Conservation (phyloP, 2,329 filamentous ascomycete species). For the Penicillium occitanis region DNA sequence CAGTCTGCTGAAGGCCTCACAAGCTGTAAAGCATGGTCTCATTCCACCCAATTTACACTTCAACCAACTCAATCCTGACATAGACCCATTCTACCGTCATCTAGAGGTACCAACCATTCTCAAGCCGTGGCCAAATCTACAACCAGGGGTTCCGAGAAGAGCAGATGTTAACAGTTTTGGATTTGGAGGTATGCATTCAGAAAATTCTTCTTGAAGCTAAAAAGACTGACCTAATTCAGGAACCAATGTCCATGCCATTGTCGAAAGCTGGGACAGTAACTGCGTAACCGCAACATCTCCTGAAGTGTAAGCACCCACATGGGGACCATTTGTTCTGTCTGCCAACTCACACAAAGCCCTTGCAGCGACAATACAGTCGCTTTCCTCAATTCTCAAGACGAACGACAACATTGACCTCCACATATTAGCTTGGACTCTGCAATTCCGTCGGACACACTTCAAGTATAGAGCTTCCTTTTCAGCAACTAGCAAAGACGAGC, state of each 20-base stretch:
- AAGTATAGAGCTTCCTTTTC: not conserved
- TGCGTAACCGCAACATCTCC: not conserved
- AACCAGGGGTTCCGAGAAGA: slow-evolving; percentile 22
- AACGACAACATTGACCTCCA: not conserved
- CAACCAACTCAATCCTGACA: slow-evolving; percentile 29
- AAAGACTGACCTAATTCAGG: not conserved
- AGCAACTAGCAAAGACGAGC: not conserved
- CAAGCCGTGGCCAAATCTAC: slow-evolving; percentile 24
- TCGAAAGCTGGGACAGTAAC: slow-evolving; percentile 22
- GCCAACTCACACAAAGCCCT: slow-evolving; percentile 8
- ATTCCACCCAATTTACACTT: slow-evolving; percentile 32
- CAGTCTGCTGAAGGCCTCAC: slow-evolving; percentile 28
- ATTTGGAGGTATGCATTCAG: slow-evolving; percentile 27
- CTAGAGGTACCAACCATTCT: slow-evolving; percentile 26
- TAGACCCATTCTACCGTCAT: slow-evolving; percentile 29
- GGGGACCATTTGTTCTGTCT: slow-evolving; percentile 15
- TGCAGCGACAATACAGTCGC: not conserved
- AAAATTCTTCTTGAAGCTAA: no score
- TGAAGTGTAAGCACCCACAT: not conserved
- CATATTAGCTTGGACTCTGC: slow-evolving; percentile 21
- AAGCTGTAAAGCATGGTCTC: slow-evolving; percentile 39
- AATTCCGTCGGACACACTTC: not conserved
- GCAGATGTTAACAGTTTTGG: slow-evolving; percentile 41
- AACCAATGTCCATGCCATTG: slow-evolving; percentile 36
- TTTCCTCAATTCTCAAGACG: not conserved